A percentile compares a stretch with the other conserved stretches of the same genome.
phyloP scores from a whole-genome alignment of 352 stramenopile genomes.

The Globisporangium takayamanum region DNA sequence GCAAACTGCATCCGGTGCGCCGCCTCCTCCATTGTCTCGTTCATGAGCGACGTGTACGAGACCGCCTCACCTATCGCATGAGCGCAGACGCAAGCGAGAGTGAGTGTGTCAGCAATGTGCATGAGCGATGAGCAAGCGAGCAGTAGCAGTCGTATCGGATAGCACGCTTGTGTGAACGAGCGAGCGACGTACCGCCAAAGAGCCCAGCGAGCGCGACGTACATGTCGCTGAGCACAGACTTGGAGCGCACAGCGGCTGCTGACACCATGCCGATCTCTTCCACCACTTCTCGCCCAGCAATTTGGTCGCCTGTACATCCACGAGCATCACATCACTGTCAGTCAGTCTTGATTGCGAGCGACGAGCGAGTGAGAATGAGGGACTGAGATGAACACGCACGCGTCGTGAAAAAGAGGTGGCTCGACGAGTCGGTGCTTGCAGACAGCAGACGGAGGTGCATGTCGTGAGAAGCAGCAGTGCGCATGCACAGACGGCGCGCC shows the following conservation, averaged over 20 bases:
- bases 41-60: conserved; percentile 79
- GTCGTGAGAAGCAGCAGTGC: background rate
- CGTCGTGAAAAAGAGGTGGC: conserved; percentile 62
- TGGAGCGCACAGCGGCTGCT: conserved; percentile 69
- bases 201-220: conserved; percentile 66
- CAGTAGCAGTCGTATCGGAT: background rate
- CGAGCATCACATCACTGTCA: background rate
- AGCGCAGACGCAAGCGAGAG: background rate
- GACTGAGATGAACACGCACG: conserved; percentile 21
- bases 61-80: conserved; percentile 39
- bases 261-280: conserved; percentile 76
- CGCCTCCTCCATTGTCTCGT: conserved; percentile 74
- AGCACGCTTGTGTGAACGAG: background rate
- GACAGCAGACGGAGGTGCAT: conserved; percentile 7
- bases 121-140: no score
- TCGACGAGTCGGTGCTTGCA: conserved; percentile 5
- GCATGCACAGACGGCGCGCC: background rate
- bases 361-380: background rate
- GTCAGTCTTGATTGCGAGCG: background rate
- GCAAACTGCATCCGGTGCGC: conserved; percentile 75
- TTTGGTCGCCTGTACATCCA: conserved; percentile 39
- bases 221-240: conserved; percentile 79
- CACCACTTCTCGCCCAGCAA: conserved; percentile 59
- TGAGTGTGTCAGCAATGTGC: background rate
- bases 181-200: conserved; percentile 36